Evolutionary conservation across 164 flowering plant genomes (phyloP), one percentile per base, ranked within the genome.

Genomic region (Annona squamosa): DNA sequence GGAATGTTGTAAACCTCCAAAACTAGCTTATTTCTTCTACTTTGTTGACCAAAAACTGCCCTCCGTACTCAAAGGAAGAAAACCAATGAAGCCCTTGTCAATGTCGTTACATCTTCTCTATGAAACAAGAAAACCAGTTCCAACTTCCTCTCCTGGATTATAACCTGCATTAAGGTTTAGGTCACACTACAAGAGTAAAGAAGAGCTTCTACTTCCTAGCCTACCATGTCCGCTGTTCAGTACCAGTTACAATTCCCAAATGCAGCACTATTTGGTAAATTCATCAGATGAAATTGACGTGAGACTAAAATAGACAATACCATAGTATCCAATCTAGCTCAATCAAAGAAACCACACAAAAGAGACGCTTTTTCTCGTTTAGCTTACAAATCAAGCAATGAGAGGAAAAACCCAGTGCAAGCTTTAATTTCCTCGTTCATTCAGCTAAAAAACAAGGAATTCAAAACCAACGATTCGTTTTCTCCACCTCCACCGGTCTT

Each of bases 341-440:
- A 13, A 68, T 16, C 56, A 68, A 68, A 10, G 47, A 43, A 67
- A 67, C 46, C 13, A 13, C 4, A 68, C 44, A 66, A 13, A 41
- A 65, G 45, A 12, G 17, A 41, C 3, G 10, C 48, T 10, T 44
- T 16, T 66, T 42, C 48, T 42, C 42, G 5, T 42, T n/a, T 42
- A 43, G 18, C 18, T 44, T 43, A 42, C 43, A 43, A 66, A 42
- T 44, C 17, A 43, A 66, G 47, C 37, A 13, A 13, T 1, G 13
- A 4, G 43, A 66, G 43, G 45, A 13, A 66, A 66, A 66, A 41
- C 46, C 68, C 68, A 43, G 43, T 41, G 42, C n/a, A 46, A 66
- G 68, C 46, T 66, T 43, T 46, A 2, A 12, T 66, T 68, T 68
- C 56, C 70, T 68, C 10, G 46, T n/a, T 42, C 46, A 46, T 67